Percentiles rank a stretch among this genome's conserved stretches.
Evolutionary conservation across 208 protist species (phyloP).

Genomic region (Leptomonas seymouri): DNA sequence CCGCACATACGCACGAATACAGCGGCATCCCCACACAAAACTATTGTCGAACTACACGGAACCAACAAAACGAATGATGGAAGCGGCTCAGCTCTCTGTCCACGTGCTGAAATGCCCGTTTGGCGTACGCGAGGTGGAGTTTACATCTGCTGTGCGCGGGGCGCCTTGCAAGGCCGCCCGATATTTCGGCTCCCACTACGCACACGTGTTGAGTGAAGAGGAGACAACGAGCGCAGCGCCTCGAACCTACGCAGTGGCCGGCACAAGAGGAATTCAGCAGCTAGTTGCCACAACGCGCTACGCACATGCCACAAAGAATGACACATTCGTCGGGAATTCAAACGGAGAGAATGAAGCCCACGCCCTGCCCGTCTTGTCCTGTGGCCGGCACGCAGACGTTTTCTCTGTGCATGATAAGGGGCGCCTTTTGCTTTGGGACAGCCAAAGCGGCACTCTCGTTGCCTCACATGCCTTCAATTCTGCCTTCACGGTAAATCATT

Average conservation of each 20-base stretch:
- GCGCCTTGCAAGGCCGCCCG: neutral
- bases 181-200: conserved; percentile 2
- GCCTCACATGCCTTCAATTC: conserved; percentile 49
- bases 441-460: conserved; percentile 39
- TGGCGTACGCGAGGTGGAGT: conserved; percentile 59
- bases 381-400: conserved; percentile 21
- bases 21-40: too few species aligned
- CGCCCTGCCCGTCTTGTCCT: too few species aligned
- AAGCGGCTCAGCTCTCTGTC: conserved; percentile 27
- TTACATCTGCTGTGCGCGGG: conserved; percentile 15
- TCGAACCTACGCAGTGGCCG: conserved; percentile 19
- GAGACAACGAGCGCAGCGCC: neutral
- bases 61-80: neutral
- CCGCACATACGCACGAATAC: too few species aligned
- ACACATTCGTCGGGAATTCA: neutral
- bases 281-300: conserved; percentile 22
- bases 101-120: conserved; percentile 66
- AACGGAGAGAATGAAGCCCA: neutral
- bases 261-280: conserved; percentile 30
- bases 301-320: neutral
- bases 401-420: conserved; percentile 70
- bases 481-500: conserved; percentile 61
- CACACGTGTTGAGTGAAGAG: conserved; percentile 1
- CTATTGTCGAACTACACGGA: too few species aligned
- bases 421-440: conserved; percentile 72